Base-by-base conservation (phyloP, 352 stramenopile genomes). In the Bremia lactucae region DNA sequence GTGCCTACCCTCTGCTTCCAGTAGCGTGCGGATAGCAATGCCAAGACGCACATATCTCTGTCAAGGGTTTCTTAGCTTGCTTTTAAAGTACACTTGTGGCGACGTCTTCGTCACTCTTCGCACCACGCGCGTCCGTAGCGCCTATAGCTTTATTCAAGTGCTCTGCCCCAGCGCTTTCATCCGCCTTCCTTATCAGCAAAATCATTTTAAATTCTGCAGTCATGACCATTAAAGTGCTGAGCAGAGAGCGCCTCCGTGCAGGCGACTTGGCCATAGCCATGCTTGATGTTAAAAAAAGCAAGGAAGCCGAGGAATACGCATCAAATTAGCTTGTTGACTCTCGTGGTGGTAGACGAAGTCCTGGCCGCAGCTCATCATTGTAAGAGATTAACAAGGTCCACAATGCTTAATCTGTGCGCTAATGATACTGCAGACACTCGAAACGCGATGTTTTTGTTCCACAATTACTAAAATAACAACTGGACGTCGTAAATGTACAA, bases 71-170 rank as follows among this genome's bases (percentile, higher is more conserved):
- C 87, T 87, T 37, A 91, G 72, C 33, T 76, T 74, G 26, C 81
- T 69, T 48, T 91, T 91, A 66, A 91, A 89, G 35, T 83, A 63
- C 42, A 88, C 79, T 4, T 89, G 73, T 22, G 79, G 79, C 34
- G 73, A 79, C 36, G 79, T 91, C 53, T 91, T 74, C 6, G 76
- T 91, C 79, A 91, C n/a, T 88, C 55, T 87, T 91, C 54, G 65
- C 79, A 14, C 76, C 76, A 7, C 75, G 76, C 22, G 79, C 72
- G 56, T 89, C 79, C 72, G 88, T 86, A 24, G 81, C 58, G 24
- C 46, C 63, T 55, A 89, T 91, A 31, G 68, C 81, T 36, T 84
- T 69, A 18, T 76, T 73, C 20, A 91, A 41, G 41, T 87, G 76
- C 55, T 91, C 79, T 2, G 69, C 68, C 24, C 84, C 71, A 2